These are phyloP conservation scores for Bipolaris zeicola DNA, from an alignment of 2,329 filamentous ascomycete genomes.

Conservation along the genomic window DNA sequence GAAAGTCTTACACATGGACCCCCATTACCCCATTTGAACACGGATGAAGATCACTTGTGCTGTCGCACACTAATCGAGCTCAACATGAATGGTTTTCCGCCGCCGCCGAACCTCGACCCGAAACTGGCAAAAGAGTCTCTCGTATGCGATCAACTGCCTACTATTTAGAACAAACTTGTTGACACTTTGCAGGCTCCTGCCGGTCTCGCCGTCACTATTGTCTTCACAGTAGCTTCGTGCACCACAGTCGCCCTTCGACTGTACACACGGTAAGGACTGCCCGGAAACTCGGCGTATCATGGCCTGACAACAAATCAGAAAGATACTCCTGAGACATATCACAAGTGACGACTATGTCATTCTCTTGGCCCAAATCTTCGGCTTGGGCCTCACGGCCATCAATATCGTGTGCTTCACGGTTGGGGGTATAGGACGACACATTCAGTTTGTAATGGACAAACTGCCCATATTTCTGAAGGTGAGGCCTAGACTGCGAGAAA, in stretches of 20 bases:
- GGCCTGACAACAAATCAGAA: background rate
- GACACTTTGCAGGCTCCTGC: background rate
- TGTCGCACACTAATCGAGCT: too few species aligned
- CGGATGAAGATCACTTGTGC: background rate
- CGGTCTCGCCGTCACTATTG: background rate
- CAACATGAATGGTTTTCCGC: too few species aligned
- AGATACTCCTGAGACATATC: background rate
- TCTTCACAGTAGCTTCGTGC: background rate
- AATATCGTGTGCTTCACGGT: background rate
- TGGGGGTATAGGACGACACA: background rate
- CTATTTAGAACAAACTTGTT: background rate
- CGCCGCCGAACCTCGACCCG: background rate
- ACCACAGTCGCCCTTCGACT: background rate
- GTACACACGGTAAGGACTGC: background rate
- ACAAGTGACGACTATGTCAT: background rate
- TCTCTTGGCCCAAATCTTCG: background rate
- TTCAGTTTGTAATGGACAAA: background rate
- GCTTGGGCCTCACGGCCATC: background rate
- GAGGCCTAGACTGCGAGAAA: too few species aligned
- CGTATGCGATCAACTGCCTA: background rate
- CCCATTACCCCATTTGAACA: background rate
- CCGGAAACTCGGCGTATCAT: background rate
- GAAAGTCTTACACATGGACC: background rate
- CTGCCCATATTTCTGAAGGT: background rate
- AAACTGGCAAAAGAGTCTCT: background rate